Evolutionary conservation across 169 alveolate species (phyloP), one percentile per base, ranked within the genome.

Genomic region (Toxoplasma gondii): DNA sequence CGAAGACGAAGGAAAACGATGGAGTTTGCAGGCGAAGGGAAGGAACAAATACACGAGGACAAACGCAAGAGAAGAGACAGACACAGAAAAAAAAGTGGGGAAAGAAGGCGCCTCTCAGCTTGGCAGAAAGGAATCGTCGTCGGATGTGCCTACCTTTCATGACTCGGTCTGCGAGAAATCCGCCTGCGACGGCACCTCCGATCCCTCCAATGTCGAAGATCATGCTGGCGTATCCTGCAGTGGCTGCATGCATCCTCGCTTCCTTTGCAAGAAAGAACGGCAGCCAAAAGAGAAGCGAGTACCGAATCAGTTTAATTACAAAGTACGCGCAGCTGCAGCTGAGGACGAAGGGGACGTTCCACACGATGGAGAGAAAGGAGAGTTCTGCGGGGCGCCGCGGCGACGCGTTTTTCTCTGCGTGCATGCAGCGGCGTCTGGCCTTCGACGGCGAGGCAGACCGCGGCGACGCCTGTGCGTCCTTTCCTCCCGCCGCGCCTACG

Each of bases 181-280:
- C 97, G 16, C 96, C 96, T 38, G 91, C 82, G 83, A 96, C 95
- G 38, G 96, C 97, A 19, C 97, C 97, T 1, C 53, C n/a, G 69
- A 95, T 91, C n/a, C 97, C 97, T 0, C 97, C 97, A 34, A 96
- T 44, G 80, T 96, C 97, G 88, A 96, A 96, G 82, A 93, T 78
- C 90, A 96, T 93, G 39, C 96, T 92, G 27, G 96, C 93, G 67
- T 93, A 95, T 12, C 96, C 97, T 0, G 97, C 97, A 34, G 94
- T 49, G 12, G 96, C 92, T 38, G 94, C 94, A 31, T 43, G 84
- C 82, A 88, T 74, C 80, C 84, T 36, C n/a, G 91, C 88, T 80
- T 94, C 95, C 34, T 92, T 67, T 43, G 93, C 80, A 58, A 96
- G 94, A 92, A 93, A 96, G 94, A 88, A 96, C 36, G 96, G 97